Evolutionary conservation across 306 rosid species (phyloP).

Genomic region (Citrullus colocynthis): DNA sequence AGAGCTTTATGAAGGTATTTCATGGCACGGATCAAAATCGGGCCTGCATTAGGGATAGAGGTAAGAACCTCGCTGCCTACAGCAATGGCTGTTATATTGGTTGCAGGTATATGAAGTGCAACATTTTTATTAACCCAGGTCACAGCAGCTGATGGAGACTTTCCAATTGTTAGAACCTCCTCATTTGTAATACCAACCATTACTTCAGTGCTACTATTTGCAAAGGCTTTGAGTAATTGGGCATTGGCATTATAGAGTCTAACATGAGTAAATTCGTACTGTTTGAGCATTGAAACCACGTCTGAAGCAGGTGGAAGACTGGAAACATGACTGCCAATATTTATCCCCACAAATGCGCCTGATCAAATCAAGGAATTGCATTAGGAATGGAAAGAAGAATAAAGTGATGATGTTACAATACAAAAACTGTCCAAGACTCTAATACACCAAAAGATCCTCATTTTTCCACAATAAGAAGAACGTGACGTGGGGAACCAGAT

Average conservation of each 20-base stretch:
- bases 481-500: not conserved
- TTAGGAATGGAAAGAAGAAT: not conserved
- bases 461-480: not conserved
- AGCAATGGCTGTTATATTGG: conserved; percentile 70
- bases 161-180: conserved; percentile 58
- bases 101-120: conserved; percentile 62
- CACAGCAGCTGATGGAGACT: conserved; percentile 60
- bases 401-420: not conserved
- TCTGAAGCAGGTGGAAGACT: conserved; percentile 57
- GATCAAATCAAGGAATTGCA: conserved; percentile 10
- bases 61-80: conserved; percentile 85
- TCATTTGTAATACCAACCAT: conserved; percentile 63
- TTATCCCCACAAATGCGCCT: conserved; percentile 86
- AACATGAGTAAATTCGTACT: conserved; percentile 53
- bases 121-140: conserved; percentile 73
- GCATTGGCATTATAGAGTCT: conserved; percentile 64
- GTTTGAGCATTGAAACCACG: conserved; percentile 48
- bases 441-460: not conserved
- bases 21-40: conserved; percentile 69
- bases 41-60: conserved; percentile 49
- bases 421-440: not conserved
- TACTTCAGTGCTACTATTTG: conserved; percentile 56
- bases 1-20: conserved; percentile 28
- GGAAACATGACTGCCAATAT: conserved; percentile 68
- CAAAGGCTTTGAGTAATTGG: conserved; percentile 62